Evolutionary conservation across 345 rosid species (phyloP).

Genomic region (Microthlaspi erraticum): DNA sequence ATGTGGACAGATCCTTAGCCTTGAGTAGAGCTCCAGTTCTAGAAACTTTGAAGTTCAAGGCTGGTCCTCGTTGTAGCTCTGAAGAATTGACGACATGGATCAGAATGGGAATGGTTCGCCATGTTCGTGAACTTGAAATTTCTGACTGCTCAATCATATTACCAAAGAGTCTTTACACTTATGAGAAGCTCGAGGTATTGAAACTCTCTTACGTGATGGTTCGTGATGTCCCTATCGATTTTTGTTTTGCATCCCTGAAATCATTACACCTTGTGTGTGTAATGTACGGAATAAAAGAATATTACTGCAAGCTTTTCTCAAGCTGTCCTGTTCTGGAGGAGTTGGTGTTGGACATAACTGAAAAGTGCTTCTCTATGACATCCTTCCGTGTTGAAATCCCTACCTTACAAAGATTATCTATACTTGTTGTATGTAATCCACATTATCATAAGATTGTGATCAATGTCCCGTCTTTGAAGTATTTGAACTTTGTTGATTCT

Average conservation of each 20-base stretch:
- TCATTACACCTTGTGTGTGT: not conserved
- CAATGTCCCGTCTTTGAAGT: not conserved
- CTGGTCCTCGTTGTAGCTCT: not conserved
- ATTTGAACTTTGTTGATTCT: not conserved
- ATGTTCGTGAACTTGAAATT: not conserved
- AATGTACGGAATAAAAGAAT: not conserved
- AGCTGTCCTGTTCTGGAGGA: constrained; percentile 16
- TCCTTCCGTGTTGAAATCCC: not conserved
- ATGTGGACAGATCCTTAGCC: not conserved
- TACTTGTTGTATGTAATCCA: not conserved
- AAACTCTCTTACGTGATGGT: not conserved
- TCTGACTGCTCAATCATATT: not conserved
- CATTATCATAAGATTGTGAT: not conserved
- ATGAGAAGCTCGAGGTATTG: constrained; percentile 8
- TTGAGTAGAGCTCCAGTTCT: not conserved
- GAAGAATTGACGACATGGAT: constrained; percentile 12
- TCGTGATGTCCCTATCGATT: not conserved
- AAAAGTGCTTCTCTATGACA: too few species aligned
- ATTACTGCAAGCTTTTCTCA: not conserved
- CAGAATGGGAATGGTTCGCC: not conserved
- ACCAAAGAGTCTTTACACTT: not conserved
- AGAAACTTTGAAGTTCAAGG: not conserved
- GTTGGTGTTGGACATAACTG: not conserved
- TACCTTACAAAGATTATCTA: not conserved
- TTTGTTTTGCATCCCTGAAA: not conserved